Evolutionary conservation across 768 basidiomycete species (phyloP).

Genomic region (Lactarius sanguifluus): DNA sequence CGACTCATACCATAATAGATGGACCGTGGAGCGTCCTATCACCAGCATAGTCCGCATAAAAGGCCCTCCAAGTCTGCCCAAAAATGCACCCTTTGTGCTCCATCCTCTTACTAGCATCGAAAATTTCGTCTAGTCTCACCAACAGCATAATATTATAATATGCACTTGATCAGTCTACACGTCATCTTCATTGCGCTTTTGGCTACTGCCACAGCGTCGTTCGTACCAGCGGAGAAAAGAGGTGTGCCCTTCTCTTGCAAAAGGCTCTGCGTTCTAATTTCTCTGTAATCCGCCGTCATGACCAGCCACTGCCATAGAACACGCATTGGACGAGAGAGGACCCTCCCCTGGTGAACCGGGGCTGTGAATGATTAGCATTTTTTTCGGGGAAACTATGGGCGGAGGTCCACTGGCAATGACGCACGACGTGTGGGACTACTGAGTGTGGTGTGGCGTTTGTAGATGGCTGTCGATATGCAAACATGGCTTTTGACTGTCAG

Average conservation of each 20-base stretch:
- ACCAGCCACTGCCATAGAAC: neutral
- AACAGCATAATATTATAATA: neutral
- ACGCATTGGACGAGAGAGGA: neutral
- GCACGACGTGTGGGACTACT: neutral
- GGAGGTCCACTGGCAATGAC: neutral
- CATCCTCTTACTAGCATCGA: neutral
- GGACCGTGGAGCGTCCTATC: no score
- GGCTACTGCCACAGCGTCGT: neutral
- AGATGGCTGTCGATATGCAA: neutral
- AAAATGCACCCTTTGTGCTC: neutral
- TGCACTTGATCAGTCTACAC: neutral
- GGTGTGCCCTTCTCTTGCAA: neutral
- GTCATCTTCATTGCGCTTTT: neutral
- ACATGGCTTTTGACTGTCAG: neutral
- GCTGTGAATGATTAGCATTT: neutral
- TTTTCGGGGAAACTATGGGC: neutral
- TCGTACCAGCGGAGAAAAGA: neutral
- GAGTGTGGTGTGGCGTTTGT: neutral
- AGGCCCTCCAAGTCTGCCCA: neutral
- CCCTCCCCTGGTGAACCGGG: neutral
- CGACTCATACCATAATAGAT: no score
- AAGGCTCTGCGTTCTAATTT: neutral
- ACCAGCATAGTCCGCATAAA: neutral
- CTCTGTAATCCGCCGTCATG: neutral
- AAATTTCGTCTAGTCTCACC: neutral